Percentiles rank a stretch among this genome's conserved stretches.
phyloP scores from a whole-genome alignment of 805 yeast genomes.

The Metschnikowia henanensis region DNA sequence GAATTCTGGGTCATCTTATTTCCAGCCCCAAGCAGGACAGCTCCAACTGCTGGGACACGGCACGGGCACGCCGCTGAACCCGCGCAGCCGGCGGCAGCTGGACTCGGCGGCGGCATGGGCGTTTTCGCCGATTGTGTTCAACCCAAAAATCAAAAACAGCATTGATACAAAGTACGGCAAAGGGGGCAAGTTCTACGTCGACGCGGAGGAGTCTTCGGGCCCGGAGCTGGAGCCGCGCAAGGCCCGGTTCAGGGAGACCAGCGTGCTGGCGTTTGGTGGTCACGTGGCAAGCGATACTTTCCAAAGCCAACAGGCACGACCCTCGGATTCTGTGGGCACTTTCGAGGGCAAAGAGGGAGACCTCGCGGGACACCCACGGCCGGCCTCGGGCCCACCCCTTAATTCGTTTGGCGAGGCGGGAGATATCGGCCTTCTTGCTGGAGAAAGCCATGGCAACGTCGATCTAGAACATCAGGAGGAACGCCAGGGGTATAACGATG shows the following conservation, averaged over 20 bases:
- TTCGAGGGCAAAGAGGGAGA: neutral
- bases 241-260: conserved; percentile 14
- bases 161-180: conserved; percentile 83
- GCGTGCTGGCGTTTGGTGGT: conserved; percentile 11
- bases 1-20: no score
- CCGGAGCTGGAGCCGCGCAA: conserved; percentile 14
- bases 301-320: neutral
- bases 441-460: neutral
- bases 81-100: conserved; percentile 4
- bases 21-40: no score
- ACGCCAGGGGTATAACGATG: no score
- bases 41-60: no score
- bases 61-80: no score
- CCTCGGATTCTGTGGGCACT: conserved; percentile 1
- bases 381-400: neutral
- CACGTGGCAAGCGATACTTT: neutral
- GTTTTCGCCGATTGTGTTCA: conserved; percentile 80
- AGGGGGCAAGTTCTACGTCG: conserved; percentile 88
- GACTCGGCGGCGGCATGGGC: conserved; percentile 45
- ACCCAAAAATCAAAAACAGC: conserved; percentile 71
- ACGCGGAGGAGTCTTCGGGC: conserved; percentile 26
- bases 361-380: neutral
- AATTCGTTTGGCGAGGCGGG: neutral
- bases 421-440: neutral
- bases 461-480: neutral